Percentiles rank a stretch among this genome's conserved stretches.
phyloP scores from a whole-genome alignment of 2,329 filamentous ascomycete genomes.

The Penicillium brasilianum region DNA sequence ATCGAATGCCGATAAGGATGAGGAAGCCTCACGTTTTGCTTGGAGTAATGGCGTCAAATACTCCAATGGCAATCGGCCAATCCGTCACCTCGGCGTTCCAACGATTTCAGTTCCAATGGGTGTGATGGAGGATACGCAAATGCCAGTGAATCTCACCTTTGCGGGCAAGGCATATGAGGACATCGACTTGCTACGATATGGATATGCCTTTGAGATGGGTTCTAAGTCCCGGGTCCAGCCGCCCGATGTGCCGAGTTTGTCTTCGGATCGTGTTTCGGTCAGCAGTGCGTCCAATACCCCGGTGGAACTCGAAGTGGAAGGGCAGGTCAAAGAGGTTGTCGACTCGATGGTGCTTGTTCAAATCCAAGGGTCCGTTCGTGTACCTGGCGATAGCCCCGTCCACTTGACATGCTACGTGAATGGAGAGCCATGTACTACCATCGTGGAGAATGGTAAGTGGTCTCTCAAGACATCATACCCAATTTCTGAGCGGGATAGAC shows the following conservation, averaged over 20 bases:
- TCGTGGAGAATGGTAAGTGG: slow-evolving; percentile 25
- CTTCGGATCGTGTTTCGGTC: slow-evolving; percentile 27
- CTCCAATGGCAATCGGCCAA: slow-evolving; percentile 58
- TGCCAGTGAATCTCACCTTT: slow-evolving; percentile 62
- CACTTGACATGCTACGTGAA: slow-evolving; percentile 30
- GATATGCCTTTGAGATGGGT: slow-evolving; percentile 33
- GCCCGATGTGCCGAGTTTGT: slow-evolving; percentile 26
- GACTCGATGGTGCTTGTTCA: slow-evolving; percentile 15
- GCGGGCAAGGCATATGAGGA: slow-evolving; percentile 57
- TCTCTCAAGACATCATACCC: slow-evolving; percentile 25
- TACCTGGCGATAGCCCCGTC: slow-evolving; percentile 15
- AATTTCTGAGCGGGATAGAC: slow-evolving; percentile 30
- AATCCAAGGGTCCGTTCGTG: slow-evolving; percentile 14
- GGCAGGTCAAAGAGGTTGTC: slow-evolving; percentile 16
- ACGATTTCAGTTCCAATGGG: slow-evolving; percentile 62
- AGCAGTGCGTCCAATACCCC: neutral
- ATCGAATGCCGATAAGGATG: slow-evolving; percentile 53
- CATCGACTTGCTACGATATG: slow-evolving; percentile 33
- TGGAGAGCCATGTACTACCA: slow-evolving; percentile 24
- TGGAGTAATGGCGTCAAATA: slow-evolving; percentile 60
- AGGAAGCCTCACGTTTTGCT: slow-evolving; percentile 42
- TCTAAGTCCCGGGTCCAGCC: slow-evolving; percentile 30
- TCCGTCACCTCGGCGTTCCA: slow-evolving; percentile 61
- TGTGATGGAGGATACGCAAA: slow-evolving; percentile 49
- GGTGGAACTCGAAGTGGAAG: slow-evolving; percentile 15